Evolutionary conservation across 768 basidiomycete species (phyloP).

Genomic region (Nevesoporus exiguus): DNA sequence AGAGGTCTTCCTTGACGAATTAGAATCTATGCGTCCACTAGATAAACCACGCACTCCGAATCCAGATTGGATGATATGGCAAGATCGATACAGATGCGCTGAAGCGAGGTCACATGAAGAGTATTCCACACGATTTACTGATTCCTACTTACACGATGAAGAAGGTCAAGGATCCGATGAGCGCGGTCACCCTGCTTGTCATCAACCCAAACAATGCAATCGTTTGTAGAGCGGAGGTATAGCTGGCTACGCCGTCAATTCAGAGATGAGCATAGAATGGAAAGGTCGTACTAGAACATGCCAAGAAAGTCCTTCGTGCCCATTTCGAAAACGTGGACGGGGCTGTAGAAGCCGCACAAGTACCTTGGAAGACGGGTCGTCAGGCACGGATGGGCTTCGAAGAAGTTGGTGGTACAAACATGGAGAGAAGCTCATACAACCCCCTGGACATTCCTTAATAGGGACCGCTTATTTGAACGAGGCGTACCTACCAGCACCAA

Average conservation of each 20-base stretch:
- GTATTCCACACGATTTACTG: not conserved
- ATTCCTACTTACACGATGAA: conserved; percentile 45
- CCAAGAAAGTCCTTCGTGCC: conserved; percentile 39
- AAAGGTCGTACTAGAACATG: conserved; percentile 33
- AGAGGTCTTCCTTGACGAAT: conserved; percentile 41
- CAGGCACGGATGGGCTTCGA: conserved; percentile 7
- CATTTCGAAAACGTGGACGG: conserved; percentile 38
- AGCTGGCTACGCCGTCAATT: conserved; percentile 16
- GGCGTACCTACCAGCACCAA: conserved; percentile 56
- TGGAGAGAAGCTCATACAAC: conserved; percentile 55
- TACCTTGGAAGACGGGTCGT: conserved; percentile 28
- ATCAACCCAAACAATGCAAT: conserved; percentile 71
- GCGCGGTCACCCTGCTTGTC: conserved; percentile 62
- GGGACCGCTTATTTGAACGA: not conserved
- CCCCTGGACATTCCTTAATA: conserved; percentile 38
- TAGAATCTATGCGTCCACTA: not conserved
- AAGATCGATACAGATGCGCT: conserved; percentile 37
- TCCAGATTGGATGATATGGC: conserved; percentile 36
- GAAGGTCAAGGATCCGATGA: conserved; percentile 54
- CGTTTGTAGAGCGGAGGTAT: conserved; percentile 43
- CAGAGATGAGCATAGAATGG: not conserved
- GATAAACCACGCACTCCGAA: conserved; percentile 34
- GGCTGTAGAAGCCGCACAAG: conserved; percentile 42
- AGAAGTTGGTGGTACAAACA: conserved; percentile 27
- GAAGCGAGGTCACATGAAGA: conserved; percentile 1